Evolutionary conservation across 352 stramenopile species (phyloP), one percentile per base, ranked within the genome.

Genomic region (Pythium angustatum): DNA sequence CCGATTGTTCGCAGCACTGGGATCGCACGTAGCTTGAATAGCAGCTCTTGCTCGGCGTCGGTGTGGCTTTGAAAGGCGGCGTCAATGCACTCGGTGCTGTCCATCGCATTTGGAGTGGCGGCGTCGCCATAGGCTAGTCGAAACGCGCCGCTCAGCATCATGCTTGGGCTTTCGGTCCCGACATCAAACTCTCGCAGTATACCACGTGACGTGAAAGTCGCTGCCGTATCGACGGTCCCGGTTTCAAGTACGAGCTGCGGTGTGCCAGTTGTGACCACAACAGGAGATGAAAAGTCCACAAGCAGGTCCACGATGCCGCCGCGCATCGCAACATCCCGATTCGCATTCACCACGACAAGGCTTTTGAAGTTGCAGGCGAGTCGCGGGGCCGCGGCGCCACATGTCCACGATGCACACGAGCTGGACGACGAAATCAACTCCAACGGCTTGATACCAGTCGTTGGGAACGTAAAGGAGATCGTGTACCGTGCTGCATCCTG

Each of bases 131-230:
- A 93, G 0, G 64, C 62, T 4, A 93, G 62, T 9, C 68, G 77
- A 56, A 91, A 89, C 0, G 54, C 73, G 2, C 81, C 80, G 31
- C 36, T 51, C 7, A 88, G 38, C 15, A 88, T 56, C 4, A 36
- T 48, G 61, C 81, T 91, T 0, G 81, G 67, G 47, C 70, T 76
- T 2, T 81, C 65, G 0, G 81, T 64, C 1, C 78, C 81, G 0
- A 93, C 77, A 31, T 93, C 81, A 61, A 93, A 90, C 47, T 84
- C 67, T n/a, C 82, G 70, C 0, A 81, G 22, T 0, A 77, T 69
- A 6, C 78, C 77, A 43, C 79, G 75, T 4, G 72, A 66, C 0
- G 73, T 86, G 51, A 85, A 91, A 1, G 49, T 41, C 0, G 81
- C 84, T 0, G 66, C 34, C 12, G 71, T 57, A 15, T 73, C 64